phyloP scores from a whole-genome alignment of 2,329 filamentous ascomycete species.

The Plectosphaerella cucumerina region DNA sequence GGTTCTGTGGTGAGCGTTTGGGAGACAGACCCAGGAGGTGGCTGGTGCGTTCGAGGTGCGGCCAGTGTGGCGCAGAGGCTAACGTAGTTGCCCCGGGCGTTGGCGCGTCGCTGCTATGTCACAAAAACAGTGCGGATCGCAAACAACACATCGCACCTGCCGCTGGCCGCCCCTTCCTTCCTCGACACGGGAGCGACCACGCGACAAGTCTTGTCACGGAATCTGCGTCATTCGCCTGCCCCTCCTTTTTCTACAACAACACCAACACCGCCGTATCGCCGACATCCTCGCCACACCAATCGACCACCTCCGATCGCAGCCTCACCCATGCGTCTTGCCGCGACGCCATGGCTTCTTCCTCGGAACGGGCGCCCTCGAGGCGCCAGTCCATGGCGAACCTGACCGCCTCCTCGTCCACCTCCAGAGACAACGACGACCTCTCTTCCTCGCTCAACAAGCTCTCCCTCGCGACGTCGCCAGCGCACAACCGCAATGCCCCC shows the following conservation, averaged over 20 bases:
- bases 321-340: conserved; percentile 3
- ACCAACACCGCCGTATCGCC: not conserved
- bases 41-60: too few relatives aligned
- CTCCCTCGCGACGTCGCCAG: conserved; percentile 31
- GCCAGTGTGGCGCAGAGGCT: too few relatives aligned
- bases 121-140: conserved; percentile 2
- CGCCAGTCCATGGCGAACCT: conserved; percentile 24
- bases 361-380: conserved; percentile 23
- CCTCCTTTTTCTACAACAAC: not conserved
- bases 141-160: not conserved
- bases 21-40: too few relatives aligned
- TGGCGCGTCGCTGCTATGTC: not conserved
- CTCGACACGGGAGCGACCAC: not conserved
- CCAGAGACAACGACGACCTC: conserved; percentile 26
- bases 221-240: not conserved
- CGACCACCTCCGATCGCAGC: too few relatives aligned
- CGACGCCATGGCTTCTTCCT: conserved; percentile 19
- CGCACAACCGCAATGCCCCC: conserved; percentile 18
- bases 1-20: too few relatives aligned
- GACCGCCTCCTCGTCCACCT: conserved; percentile 11
- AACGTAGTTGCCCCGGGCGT: too few relatives aligned
- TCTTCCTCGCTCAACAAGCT: conserved; percentile 40
- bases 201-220: not conserved
- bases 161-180: not conserved
- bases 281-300: not conserved